Conservation (phyloP, 768 basidiomycete species). For the Tubosaeta sp. region DNA sequence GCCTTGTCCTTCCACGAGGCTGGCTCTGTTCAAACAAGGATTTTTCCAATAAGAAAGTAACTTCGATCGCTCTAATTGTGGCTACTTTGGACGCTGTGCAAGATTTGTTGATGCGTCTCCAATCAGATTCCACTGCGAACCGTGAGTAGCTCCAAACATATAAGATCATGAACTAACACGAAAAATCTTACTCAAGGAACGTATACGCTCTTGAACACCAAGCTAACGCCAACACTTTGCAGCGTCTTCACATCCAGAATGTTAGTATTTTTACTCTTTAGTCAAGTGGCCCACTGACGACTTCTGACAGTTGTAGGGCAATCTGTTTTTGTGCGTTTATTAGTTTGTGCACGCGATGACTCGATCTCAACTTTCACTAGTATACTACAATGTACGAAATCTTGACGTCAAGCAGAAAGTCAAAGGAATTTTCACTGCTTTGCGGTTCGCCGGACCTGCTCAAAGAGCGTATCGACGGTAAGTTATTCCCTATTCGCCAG, state of each 20-base stretch:
- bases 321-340: slow-evolving; percentile 44
- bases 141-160: slow-evolving; percentile 17
- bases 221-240: slow-evolving; percentile 21
- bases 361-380: neutral
- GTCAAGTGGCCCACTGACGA: neutral
- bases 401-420: neutral
- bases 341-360: neutral
- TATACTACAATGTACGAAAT: slow-evolving; percentile 26
- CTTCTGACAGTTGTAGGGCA: slow-evolving; percentile 39
- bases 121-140: slow-evolving; percentile 18
- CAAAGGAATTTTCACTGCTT: slow-evolving; percentile 5
- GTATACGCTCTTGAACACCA: slow-evolving; percentile 7
- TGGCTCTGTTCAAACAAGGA: slow-evolving; percentile 38
- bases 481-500: neutral
- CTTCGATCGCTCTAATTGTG: slow-evolving; percentile 40
- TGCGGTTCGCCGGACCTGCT: slow-evolving; percentile 1
- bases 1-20: slow-evolving; percentile 48
- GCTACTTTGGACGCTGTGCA: slow-evolving; percentile 18
- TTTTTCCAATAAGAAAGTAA: slow-evolving; percentile 11
- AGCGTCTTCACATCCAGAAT: slow-evolving; percentile 44
- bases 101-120: slow-evolving; percentile 28
- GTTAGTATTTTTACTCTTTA: too few relatives aligned
- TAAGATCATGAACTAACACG: neutral
- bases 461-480: slow-evolving; percentile 10
- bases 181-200: neutral